These are phyloP conservation scores for Xylaria scruposa DNA, from an alignment of 495 filamentous ascomycete species.

Conservation along the genomic window DNA sequence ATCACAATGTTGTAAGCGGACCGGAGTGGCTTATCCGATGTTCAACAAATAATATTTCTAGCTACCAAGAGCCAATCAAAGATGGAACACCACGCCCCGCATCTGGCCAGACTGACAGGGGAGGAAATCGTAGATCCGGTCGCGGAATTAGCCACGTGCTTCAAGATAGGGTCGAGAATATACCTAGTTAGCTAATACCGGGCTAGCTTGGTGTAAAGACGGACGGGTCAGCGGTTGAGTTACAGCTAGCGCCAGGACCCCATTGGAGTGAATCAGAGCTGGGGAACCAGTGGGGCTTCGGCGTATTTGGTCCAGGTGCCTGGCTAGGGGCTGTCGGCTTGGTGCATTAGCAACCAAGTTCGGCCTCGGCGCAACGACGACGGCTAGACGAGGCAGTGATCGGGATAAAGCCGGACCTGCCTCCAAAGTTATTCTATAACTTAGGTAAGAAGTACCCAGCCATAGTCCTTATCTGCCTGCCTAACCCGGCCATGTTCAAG, in stretches of 20 bases:
- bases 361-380: background rate
- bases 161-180: background rate
- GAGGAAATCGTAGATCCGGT: background rate
- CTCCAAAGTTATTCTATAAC: background rate
- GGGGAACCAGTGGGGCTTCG: background rate
- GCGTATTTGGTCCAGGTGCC: background rate
- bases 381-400: conserved; percentile 23
- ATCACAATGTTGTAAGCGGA: background rate
- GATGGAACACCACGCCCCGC: conserved; percentile 1
- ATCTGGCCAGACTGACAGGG: background rate
- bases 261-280: background rate
- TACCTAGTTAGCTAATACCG: background rate
- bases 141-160: background rate
- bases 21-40: background rate
- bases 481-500: background rate
- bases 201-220: background rate
- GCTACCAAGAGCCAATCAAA: background rate
- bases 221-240: no score
- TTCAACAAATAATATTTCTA: background rate
- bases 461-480: background rate
- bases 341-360: background rate
- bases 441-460: conserved; percentile 6
- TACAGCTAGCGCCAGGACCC: background rate
- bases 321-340: background rate
- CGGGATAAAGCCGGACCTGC: background rate